Evolutionary conservation across 192 early-diverging fungal genomes (phyloP), one percentile per base, ranked within the genome.

Genomic region (Coemansia sp.): DNA sequence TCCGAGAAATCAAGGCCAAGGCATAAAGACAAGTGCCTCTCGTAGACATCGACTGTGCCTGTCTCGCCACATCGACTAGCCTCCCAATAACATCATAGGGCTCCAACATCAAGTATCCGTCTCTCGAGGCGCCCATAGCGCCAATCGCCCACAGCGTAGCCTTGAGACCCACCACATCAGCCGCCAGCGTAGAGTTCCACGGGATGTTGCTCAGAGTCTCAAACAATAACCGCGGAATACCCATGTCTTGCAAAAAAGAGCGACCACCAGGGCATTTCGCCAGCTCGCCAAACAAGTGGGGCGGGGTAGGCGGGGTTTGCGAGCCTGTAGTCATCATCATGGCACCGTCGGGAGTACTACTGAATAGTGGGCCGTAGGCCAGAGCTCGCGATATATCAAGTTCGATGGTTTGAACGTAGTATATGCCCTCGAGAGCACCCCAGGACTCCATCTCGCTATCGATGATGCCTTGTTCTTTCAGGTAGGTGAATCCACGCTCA

Each of bases 91-190:
- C 76, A 37, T 79, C 67, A 46, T 62, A 62, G 10, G 73, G 65
- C 63, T 73, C 73, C 3, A 84, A 67, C 70, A 84, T 39, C 59
- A 84, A 53, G 23, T 73, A 84, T 0, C 82, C 82, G 48, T 78
- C 76, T 1, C 66, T 37, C 10, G 76, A 78, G 14, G 76, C 77
- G 9, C 82, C 82, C 67, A 84, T 74, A 5, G 82, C 73, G 14
- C 82, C 82, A 39, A 84, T 78, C 3, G 82, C 82, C 82, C 82
- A 84, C 45, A 84, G 70, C 34, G 82, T 84, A 32, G 82, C 82
- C 69, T 84, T 84, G 41, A 84, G 73, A 7, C 68, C 77, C 3
- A 61, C 64, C 19, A 78, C 57, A 41, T 84, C 82, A 2, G 59
- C 69, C 0, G 76, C 58, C 48, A 76, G 60, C 27, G 62, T 60